These are phyloP conservation scores for Benincasa hispida DNA, from an alignment of 306 rosid species.

Conservation along the genomic window DNA sequence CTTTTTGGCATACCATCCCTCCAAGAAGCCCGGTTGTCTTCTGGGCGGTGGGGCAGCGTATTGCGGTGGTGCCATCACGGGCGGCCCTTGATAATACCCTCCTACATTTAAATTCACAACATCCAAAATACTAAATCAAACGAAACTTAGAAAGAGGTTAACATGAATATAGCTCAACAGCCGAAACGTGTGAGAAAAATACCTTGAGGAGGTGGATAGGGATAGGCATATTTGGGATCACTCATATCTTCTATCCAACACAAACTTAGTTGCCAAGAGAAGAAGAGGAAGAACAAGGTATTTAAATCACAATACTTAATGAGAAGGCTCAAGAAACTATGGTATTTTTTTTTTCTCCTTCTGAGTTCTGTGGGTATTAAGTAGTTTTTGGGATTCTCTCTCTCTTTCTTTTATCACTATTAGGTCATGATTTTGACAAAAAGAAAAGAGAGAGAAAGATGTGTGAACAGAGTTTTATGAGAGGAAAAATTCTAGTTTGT, in stretches of 20 bases:
- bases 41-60: conserved; percentile 36
- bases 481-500: neutral
- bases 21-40: conserved; percentile 47
- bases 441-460: neutral
- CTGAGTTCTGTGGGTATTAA: too few species aligned
- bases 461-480: neutral
- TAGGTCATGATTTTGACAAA: too few species aligned
- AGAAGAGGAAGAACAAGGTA: neutral
- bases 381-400: neutral
- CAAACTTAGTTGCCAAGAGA: neutral
- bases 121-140: neutral
- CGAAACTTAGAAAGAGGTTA: neutral
- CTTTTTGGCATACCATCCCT: conserved; percentile 51
- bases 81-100: conserved; percentile 42
- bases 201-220: conserved; percentile 51
- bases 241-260: conserved; percentile 20
- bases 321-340: neutral
- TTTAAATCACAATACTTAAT: neutral
- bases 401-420: neutral
- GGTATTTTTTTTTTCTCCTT: neutral
- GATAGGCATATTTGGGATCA: conserved; percentile 56
- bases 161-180: neutral
- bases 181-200: neutral
- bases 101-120: neutral
- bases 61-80: conserved; percentile 58